Percentiles rank a stretch among this genome's conserved stretches.
phyloP scores from a whole-genome alignment of 179 eudicot species.

The Silene vulgaris region DNA sequence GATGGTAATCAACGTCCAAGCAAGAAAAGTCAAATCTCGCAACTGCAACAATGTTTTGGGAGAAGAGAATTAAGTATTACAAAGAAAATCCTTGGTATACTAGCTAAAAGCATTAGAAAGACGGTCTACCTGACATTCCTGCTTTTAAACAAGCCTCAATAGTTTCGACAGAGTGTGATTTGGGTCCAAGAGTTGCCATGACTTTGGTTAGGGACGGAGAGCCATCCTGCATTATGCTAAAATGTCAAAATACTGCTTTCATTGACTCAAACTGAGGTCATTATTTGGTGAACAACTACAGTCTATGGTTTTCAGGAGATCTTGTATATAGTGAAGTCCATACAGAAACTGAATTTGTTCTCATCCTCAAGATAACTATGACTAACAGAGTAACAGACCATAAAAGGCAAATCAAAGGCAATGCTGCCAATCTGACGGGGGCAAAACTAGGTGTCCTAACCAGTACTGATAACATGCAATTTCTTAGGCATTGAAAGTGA shows the following conservation, averaged over 20 bases:
- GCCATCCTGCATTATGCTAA: conserved; percentile 25
- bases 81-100: neutral
- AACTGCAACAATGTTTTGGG: conserved; percentile 37
- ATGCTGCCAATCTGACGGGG: neutral
- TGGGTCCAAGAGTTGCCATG: conserved; percentile 80
- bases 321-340: neutral
- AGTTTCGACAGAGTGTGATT: conserved; percentile 61
- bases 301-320: neutral
- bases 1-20: conserved; percentile 71
- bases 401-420: neutral
- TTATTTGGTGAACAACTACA: conserved; percentile 4
- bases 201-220: conserved; percentile 74
- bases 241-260: conserved; percentile 3
- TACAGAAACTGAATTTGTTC: neutral
- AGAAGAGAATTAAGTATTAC: neutral
- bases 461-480: neutral
- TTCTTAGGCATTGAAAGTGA: neutral
- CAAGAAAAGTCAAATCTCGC: conserved; percentile 86
- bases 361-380: neutral
- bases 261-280: neutral
- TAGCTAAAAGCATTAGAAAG: neutral
- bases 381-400: neutral
- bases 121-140: conserved; percentile 78
- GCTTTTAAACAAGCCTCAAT: conserved; percentile 72
- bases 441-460: neutral